Base-by-base conservation (phyloP, 495 filamentous ascomycete species). In the Penicillium canariense region DNA sequence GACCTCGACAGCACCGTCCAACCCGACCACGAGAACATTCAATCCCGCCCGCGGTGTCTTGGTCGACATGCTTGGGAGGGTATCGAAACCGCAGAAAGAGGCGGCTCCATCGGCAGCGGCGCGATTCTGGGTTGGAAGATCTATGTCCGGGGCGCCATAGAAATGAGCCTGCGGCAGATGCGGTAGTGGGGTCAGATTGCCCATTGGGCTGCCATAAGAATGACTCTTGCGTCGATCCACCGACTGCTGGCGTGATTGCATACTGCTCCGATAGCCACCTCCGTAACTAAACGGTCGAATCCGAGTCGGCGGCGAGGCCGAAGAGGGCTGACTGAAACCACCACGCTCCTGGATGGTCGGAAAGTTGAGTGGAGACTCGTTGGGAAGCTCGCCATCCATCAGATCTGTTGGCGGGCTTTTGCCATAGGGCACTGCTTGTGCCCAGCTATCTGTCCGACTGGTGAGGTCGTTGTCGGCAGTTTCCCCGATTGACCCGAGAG, bases 61-160 rank as follows among this genome's bases (percentile, higher is more conserved):
- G 71, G 62, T 70, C 56, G 46, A 76, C 8, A 75, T 67, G 38
- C 72, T 77, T 2, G 81, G 70, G 17, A 94, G 71, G 14, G 72
- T 81, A 63, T 94, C 90, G 59, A 93, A 91, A n/a, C 85, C 84
- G 62, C 89, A 94, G 63, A 84, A 88, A 36, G 85, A 89, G 11
- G 87, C 86, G 26, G 83, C 79, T 3, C 83, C 85, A 5, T 88
- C 81, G 49, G 77, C 71, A 43, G 50, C 27, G 2, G 58, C 18
- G 22, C 64, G 60, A 30, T 51, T 61, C 31, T 66, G 70, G 15
- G 39, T 60, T 7, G 68, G 32, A 34, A 76, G 62, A 32, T 84
- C 77, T 18, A 84, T 69, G 18, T 85, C 77, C 1, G 83, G 84
- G 2, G 79, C 70, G 14, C 76, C 74, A 61, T 83, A 85, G 67